Evolutionary conservation across 371 early-diverging fungal species (phyloP).

Genomic region (Mucor racemosus): DNA sequence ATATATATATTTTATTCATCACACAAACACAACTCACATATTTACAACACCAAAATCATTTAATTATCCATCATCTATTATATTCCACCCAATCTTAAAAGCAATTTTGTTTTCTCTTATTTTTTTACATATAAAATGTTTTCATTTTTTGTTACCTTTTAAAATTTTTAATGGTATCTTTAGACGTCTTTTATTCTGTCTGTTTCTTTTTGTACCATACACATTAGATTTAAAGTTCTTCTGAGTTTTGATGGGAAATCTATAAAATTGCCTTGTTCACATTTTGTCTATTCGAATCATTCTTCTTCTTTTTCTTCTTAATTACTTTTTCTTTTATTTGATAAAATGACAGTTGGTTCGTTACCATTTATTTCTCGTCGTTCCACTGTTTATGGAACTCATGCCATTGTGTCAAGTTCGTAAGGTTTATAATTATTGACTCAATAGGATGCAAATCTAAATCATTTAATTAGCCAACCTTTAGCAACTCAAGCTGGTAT

Average conservation of each 20-base stretch:
- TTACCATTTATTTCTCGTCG: constrained; percentile 56
- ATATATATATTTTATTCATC: constrained; percentile 8
- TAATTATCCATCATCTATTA: constrained; percentile 7
- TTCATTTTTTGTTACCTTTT: neutral
- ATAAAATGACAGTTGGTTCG: neutral
- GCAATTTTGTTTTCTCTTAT: constrained; percentile 1
- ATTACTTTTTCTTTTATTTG: neutral
- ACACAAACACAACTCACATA: neutral
- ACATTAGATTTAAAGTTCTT: too few relatives aligned
- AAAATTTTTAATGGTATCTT: too few relatives aligned
- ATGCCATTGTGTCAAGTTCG: constrained; percentile 56
- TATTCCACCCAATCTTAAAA: neutral
- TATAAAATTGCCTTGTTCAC: neutral
- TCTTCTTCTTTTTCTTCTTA: neutral
- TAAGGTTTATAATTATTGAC: constrained; percentile 20
- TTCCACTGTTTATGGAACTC: constrained; percentile 49
- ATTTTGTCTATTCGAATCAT: neutral
- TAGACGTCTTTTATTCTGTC: too few relatives aligned
- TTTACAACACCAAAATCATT: neutral
- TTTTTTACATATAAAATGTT: neutral
- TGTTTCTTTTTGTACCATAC: too few relatives aligned
- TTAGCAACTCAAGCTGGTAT: constrained; percentile 82
- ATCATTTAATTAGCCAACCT: constrained; percentile 64
- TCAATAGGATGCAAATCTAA: too few relatives aligned
- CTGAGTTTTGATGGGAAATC: neutral